These are phyloP conservation scores for Nemania abortiva DNA, from an alignment of 2,329 filamentous ascomycete species.

Conservation along the genomic window DNA sequence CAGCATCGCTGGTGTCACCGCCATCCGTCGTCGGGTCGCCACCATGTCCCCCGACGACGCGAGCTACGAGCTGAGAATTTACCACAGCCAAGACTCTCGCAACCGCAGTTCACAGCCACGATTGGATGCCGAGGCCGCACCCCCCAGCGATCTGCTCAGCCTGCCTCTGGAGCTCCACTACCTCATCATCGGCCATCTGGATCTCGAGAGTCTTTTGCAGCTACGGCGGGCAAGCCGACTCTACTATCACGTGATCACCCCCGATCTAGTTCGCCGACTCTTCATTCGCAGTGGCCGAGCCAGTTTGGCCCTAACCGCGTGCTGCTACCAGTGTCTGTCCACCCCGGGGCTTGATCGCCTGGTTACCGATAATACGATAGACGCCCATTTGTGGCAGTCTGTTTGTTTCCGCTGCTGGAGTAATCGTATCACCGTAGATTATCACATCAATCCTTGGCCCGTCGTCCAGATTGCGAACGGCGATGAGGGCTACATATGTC, in stretches of 20 bases:
- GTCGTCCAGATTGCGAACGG: constrained; percentile 47
- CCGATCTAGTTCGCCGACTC: constrained; percentile 44
- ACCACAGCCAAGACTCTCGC: constrained; percentile 20
- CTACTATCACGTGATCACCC: constrained; percentile 48
- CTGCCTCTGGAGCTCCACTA: constrained; percentile 49
- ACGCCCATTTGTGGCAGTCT: constrained; percentile 44
- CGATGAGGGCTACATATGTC: constrained; percentile 49
- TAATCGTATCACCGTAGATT: constrained; percentile 43
- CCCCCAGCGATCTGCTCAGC: constrained; percentile 38
- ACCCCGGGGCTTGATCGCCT: constrained; percentile 48
- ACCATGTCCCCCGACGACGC: constrained; percentile 39
- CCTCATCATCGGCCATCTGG: constrained; percentile 46
- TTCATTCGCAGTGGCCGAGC: constrained; percentile 42
- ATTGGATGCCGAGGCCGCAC: constrained; percentile 3
- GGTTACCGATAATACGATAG: constrained; percentile 44
- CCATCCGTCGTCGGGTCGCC: constrained; percentile 19
- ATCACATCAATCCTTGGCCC: constrained; percentile 49
- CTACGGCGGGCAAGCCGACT: constrained; percentile 43
- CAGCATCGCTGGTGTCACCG: background rate
- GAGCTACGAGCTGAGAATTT: constrained; percentile 29
- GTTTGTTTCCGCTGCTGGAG: constrained; percentile 51
- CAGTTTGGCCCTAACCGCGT: constrained; percentile 40
- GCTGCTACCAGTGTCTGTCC: constrained; percentile 48
- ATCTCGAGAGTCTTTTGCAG: constrained; percentile 44
- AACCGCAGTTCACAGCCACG: constrained; percentile 15